Evolutionary conservation across 345 rosid genomes (phyloP).

Genomic region (Lepidium didymum): DNA sequence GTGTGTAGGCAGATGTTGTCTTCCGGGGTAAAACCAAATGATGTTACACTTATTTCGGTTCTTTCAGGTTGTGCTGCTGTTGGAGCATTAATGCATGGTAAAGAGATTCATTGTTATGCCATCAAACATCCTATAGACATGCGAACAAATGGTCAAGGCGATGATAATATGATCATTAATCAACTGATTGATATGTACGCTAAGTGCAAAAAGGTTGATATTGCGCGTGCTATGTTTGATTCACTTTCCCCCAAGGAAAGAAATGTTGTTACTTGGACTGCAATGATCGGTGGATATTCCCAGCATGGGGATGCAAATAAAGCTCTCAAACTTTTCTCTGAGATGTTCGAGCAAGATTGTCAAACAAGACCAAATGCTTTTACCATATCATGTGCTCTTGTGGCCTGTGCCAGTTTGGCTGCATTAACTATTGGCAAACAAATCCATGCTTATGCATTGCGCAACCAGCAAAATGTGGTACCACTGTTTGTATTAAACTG

Average conservation of each 20-base stretch:
- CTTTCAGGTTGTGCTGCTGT: constrained; percentile 82
- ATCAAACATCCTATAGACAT: constrained; percentile 46
- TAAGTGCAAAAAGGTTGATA: constrained; percentile 44
- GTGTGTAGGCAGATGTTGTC: constrained; percentile 64
- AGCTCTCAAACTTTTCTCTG: constrained; percentile 55
- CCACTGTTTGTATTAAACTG: constrained; percentile 53
- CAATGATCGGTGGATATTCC: constrained; percentile 77
- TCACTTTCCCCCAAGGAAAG: constrained; percentile 34
- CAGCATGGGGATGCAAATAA: constrained; percentile 77
- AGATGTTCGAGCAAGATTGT: constrained; percentile 43
- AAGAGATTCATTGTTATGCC: constrained; percentile 65
- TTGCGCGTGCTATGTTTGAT: constrained; percentile 53
- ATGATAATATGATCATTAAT: constrained; percentile 51
- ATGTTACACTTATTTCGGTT: constrained; percentile 63
- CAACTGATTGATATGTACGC: constrained; percentile 79
- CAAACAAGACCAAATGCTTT: constrained; percentile 61
- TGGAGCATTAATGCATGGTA: constrained; percentile 62
- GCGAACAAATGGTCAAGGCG: constrained; percentile 30
- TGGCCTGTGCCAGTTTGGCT: constrained; percentile 73
- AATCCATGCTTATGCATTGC: constrained; percentile 61
- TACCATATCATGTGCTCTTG: constrained; percentile 68
- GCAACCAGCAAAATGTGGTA: constrained; percentile 35
- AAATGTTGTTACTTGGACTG: constrained; percentile 83
- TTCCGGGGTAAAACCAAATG: constrained; percentile 49
- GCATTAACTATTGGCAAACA: constrained; percentile 63